A percentile compares a stretch with the other conserved stretches of the same genome.
These are phyloP conservation scores for Sporothrix humicola DNA, from an alignment of 2,329 filamentous ascomycete genomes.

Conservation along the genomic window DNA sequence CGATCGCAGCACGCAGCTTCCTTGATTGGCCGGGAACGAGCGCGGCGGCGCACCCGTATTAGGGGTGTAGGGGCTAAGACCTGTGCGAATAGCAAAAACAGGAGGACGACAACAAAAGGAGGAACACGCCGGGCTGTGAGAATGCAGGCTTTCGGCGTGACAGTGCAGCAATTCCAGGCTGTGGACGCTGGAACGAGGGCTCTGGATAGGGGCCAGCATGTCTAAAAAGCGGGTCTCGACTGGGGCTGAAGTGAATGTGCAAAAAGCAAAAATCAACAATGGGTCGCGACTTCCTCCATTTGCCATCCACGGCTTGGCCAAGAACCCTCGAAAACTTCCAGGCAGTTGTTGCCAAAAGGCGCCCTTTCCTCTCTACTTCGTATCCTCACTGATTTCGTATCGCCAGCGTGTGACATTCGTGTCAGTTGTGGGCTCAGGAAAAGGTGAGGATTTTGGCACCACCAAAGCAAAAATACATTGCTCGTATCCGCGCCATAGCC, in stretches of 20 bases:
- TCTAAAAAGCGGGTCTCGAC: slow-evolving; percentile 15
- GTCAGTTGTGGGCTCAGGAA: neutral
- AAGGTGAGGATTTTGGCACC: too few species aligned
- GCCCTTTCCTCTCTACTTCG: too few species aligned
- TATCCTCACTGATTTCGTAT: slow-evolving; percentile 22
- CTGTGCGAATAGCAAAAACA: neutral
- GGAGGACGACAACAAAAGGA: neutral
- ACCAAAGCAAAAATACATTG: slow-evolving; percentile 15
- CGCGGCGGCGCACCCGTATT: slow-evolving; percentile 19
- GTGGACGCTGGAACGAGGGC: slow-evolving; percentile 2
- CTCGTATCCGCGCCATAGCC: slow-evolving; percentile 27
- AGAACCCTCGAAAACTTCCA: neutral
- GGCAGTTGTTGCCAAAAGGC: neutral
- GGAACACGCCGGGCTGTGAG: neutral
- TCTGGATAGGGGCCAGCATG: slow-evolving; percentile 1
- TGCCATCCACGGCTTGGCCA: neutral
- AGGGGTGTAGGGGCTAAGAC: slow-evolving; percentile 21
- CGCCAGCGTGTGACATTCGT: slow-evolving; percentile 20
- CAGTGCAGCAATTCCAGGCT: slow-evolving; percentile 16
- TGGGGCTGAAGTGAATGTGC: slow-evolving; percentile 4
- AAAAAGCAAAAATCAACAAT: neutral
- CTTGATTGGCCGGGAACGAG: slow-evolving; percentile 30
- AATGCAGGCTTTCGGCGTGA: neutral
- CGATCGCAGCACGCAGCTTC: slow-evolving; percentile 18
- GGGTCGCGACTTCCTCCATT: neutral